A percentile compares a stretch with the other conserved stretches of the same genome.
phyloP scores from a whole-genome alignment of 305 asterid genomes.

The Euphrasia arctica region DNA sequence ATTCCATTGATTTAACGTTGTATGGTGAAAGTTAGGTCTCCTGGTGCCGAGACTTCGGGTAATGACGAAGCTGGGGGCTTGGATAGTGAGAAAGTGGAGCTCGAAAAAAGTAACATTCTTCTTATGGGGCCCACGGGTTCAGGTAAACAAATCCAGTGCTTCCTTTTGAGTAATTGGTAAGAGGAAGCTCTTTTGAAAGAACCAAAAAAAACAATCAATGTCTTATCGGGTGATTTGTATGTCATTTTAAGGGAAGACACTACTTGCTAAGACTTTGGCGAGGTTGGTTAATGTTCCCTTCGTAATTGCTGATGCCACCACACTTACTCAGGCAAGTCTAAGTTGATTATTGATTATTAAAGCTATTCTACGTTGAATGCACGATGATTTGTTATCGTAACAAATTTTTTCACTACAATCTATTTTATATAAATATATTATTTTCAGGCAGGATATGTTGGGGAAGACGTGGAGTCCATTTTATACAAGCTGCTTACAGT shows the following conservation, averaged over 20 bases:
- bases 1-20: conserved; percentile 19
- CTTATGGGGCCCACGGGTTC: conserved; percentile 90
- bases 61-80: conserved; percentile 38
- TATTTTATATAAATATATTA: conserved; percentile 9
- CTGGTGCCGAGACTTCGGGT: conserved; percentile 40
- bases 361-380: not conserved
- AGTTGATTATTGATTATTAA: not conserved
- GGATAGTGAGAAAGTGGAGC: conserved; percentile 57
- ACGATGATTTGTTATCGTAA: not conserved
- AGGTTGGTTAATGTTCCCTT: conserved; percentile 83
- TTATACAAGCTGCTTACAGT: conserved; percentile 69
- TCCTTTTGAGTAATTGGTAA: not conserved
- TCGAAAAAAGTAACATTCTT: conserved; percentile 88
- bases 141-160: conserved; percentile 42
- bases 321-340: conserved; percentile 76
- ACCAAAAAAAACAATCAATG: not conserved
- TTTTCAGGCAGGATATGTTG: conserved; percentile 82
- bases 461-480: conserved; percentile 84
- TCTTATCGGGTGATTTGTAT: conserved; percentile 8
- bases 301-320: conserved; percentile 84
- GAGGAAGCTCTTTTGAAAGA: not conserved
- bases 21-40: conserved; percentile 53
- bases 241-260: conserved; percentile 76
- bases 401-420: not conserved
- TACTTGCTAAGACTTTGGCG: conserved; percentile 84